Conservation (phyloP, 164 flowering plant genomes). For the Stephania cephalantha region DNA sequence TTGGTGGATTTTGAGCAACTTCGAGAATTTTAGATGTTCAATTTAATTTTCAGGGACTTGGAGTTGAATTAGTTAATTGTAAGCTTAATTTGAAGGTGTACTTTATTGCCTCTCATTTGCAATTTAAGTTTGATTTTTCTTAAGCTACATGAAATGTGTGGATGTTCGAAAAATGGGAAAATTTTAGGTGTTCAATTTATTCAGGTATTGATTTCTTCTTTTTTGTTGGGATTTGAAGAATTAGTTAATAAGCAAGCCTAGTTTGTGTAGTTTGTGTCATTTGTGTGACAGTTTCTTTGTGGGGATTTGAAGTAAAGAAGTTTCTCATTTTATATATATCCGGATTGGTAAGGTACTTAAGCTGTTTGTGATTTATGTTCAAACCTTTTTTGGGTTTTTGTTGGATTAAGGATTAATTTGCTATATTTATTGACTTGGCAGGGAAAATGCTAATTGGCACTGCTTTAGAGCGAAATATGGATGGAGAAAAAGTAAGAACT, state of each 20-base stretch:
- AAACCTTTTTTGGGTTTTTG: not conserved
- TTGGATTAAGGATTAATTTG: not conserved
- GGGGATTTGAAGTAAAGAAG: slow-evolving; percentile 51
- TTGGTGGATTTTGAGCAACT: too few species aligned
- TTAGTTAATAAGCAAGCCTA: not conserved
- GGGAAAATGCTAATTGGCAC: slow-evolving; percentile 47
- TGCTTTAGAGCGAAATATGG: slow-evolving; percentile 72
- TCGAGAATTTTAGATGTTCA: too few species aligned
- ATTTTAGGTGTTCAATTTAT: not conserved
- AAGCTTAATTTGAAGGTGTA: too few species aligned
- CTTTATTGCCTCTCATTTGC: too few species aligned
- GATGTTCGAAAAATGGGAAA: not conserved
- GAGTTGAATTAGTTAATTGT: too few species aligned
- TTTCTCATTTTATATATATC: slow-evolving; percentile 45
- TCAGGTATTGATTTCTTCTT: not conserved
- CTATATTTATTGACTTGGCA: slow-evolving; percentile 13
- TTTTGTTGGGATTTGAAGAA: not conserved
- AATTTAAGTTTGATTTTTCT: too few species aligned
- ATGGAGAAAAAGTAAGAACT: slow-evolving; percentile 39
- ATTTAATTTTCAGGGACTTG: too few species aligned
- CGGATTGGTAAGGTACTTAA: slow-evolving; percentile 40
- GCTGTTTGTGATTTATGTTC: not conserved
- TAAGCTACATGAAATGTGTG: not conserved
- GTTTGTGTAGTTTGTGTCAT: not conserved
- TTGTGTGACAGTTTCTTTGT: slow-evolving; percentile 50